phyloP scores from a whole-genome alignment of 495 filamentous ascomycete species.

The Cercophora sp. region DNA sequence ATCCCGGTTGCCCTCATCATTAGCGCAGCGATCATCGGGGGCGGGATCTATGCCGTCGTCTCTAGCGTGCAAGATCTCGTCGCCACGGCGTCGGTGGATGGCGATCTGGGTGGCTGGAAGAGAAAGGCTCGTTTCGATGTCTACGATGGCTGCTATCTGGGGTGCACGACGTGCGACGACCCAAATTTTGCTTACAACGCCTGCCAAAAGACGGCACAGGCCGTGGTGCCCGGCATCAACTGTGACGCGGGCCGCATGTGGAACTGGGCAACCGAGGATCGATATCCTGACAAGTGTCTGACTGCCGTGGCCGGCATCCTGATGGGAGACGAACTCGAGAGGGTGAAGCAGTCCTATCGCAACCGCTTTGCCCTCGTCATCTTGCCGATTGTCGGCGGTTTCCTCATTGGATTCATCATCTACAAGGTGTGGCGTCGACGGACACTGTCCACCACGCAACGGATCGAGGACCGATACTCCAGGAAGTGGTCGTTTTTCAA shows the following conservation, averaged over 20 bases:
- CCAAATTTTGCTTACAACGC: conserved; percentile 21
- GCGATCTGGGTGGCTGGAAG: conserved; percentile 17
- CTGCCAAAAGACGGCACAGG: conserved; percentile 20
- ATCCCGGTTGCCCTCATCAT: neutral
- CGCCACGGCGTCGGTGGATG: conserved; percentile 14
- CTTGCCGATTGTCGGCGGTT: conserved; percentile 19
- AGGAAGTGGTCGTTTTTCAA: too few relatives aligned
- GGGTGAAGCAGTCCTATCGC: conserved; percentile 16
- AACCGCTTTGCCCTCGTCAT: conserved; percentile 15
- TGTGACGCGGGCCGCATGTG: conserved; percentile 28
- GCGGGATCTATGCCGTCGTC: conserved; percentile 14
- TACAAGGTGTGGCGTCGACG: conserved; percentile 14
- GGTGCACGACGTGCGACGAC: conserved; percentile 26
- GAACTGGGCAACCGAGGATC: conserved; percentile 24
- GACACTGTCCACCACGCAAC: conserved; percentile 5
- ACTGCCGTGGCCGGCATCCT: conserved; percentile 12
- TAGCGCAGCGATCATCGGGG: neutral
- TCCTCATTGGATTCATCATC: conserved; percentile 8
- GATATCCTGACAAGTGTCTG: conserved; percentile 25
- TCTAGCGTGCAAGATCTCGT: conserved; percentile 18
- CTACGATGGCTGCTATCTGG: conserved; percentile 28
- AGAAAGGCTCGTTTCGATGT: conserved; percentile 14
- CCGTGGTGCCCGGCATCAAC: conserved; percentile 7
- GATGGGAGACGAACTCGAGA: conserved; percentile 16
- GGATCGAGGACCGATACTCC: too few relatives aligned